Evolutionary conservation across 345 rosid genomes (phyloP).

Genomic region (Capsella bursapastoris): DNA sequence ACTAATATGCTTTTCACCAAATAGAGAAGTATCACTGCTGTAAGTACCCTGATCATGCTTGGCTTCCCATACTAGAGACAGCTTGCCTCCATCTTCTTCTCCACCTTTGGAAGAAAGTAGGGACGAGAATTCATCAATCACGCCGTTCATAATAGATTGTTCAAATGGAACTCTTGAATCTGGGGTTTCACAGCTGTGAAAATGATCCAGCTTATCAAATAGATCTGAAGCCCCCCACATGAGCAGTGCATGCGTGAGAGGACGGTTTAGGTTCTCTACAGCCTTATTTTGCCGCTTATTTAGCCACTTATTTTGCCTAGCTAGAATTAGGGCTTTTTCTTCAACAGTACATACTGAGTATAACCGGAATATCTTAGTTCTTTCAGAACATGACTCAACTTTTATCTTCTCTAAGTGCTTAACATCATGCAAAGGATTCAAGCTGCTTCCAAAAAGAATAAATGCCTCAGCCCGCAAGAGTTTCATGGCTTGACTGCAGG

Average conservation of each 20-base stretch:
- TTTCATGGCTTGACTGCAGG: slow-evolving; percentile 71
- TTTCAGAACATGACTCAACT: slow-evolving; percentile 60
- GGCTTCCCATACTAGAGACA: slow-evolving; percentile 60
- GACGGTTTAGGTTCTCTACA: slow-evolving; percentile 55
- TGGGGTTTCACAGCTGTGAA: slow-evolving; percentile 51
- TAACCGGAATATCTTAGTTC: slow-evolving; percentile 74
- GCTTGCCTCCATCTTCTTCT: slow-evolving; percentile 44
- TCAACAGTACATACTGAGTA: slow-evolving; percentile 77
- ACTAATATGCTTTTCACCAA: slow-evolving; percentile 64
- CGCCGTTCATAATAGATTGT: slow-evolving; percentile 49
- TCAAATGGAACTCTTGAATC: slow-evolving; percentile 42
- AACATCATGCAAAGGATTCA: slow-evolving; percentile 74
- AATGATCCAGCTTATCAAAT: slow-evolving; percentile 65
- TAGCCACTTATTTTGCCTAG: slow-evolving; percentile 61
- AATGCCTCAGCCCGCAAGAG: slow-evolving; percentile 71
- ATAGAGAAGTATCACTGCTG: slow-evolving; percentile 50
- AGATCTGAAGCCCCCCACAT: slow-evolving; percentile 85
- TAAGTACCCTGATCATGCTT: slow-evolving; percentile 59
- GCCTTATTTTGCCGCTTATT: slow-evolving; percentile 53
- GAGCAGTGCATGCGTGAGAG: slow-evolving; percentile 61
- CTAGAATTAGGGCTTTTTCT: slow-evolving; percentile 73
- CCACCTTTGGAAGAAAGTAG: slow-evolving; percentile 54
- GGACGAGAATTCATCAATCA: slow-evolving; percentile 58
- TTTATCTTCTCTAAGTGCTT: slow-evolving; percentile 73
- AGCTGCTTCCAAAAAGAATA: slow-evolving; percentile 79